Evolutionary conservation across 768 basidiomycete species (phyloP).

Genomic region (Phanerochaete carnosa): DNA sequence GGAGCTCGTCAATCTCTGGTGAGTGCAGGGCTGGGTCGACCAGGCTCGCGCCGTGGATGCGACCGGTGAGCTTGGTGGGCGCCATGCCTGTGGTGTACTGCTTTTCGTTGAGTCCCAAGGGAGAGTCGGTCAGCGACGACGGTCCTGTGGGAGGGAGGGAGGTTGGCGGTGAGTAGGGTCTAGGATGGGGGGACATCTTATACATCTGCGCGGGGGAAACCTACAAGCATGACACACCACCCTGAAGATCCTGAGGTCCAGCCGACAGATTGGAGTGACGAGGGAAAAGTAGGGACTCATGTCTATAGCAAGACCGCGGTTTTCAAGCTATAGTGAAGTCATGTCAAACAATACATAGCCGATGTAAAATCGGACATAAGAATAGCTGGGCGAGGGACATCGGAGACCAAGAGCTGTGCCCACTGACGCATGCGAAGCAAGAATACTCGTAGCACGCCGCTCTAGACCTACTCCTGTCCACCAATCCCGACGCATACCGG

Average conservation of each 20-base stretch:
- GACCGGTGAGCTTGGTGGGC: constrained; percentile 21
- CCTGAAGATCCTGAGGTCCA: constrained; percentile 1
- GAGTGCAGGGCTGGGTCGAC: constrained; percentile 63
- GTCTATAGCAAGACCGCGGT: constrained; percentile 14
- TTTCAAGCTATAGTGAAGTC: constrained; percentile 10
- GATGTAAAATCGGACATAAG: constrained; percentile 8
- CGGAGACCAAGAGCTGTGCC: background rate
- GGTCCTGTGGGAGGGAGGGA: constrained; percentile 25
- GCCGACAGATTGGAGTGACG: constrained; percentile 5
- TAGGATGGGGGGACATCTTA: constrained; percentile 7
- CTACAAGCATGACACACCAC: constrained; percentile 5
- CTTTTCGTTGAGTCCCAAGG: constrained; percentile 1
- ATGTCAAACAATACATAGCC: constrained; percentile 8
- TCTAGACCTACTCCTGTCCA: background rate
- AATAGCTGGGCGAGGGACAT: constrained; percentile 8
- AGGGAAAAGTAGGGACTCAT: constrained; percentile 9
- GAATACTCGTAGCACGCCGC: background rate
- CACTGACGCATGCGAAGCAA: constrained; percentile 6
- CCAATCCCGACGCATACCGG: constrained; percentile 3
- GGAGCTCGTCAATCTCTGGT: constrained; percentile 63
- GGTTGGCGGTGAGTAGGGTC: constrained; percentile 20
- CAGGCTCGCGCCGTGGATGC: constrained; percentile 49
- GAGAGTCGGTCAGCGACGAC: constrained; percentile 29
- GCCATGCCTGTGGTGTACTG: constrained; percentile 7
- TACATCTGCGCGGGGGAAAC: constrained; percentile 7